Evolutionary conservation across 2,329 filamentous ascomycete genomes (phyloP).

Genomic region (Cytospora piceicola): DNA sequence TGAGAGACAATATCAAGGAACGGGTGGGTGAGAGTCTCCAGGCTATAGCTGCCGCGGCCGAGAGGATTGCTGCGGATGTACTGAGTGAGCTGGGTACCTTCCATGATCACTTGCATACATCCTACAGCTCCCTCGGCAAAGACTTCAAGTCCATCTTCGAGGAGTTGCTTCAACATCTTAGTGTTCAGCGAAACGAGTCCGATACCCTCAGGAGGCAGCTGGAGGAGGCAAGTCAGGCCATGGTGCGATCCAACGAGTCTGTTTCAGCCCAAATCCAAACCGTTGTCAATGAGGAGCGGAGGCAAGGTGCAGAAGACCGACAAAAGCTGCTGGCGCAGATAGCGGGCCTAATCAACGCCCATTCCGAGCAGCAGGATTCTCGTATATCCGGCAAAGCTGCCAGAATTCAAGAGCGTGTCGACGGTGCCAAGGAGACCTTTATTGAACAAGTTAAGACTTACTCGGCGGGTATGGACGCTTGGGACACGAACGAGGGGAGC

Average conservation of each 20-base stretch:
- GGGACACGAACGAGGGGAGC: slow-evolving; percentile 70
- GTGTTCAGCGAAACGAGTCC: slow-evolving; percentile 76
- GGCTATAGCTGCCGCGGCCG: slow-evolving; percentile 80
- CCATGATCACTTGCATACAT: slow-evolving; percentile 78
- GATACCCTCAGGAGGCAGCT: slow-evolving; percentile 74
- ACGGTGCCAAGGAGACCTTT: slow-evolving; percentile 65
- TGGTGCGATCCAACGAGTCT: slow-evolving; percentile 69
- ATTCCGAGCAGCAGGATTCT: slow-evolving; percentile 72
- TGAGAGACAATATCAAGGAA: slow-evolving; percentile 85
- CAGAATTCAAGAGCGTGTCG: slow-evolving; percentile 66
- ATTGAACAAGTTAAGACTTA: slow-evolving; percentile 69
- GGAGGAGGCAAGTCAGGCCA: slow-evolving; percentile 67
- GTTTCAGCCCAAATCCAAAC: slow-evolving; percentile 70
- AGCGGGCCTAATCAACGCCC: slow-evolving; percentile 72
- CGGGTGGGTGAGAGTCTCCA: slow-evolving; percentile 84
- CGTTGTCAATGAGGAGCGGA: slow-evolving; percentile 75
- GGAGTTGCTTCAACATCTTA: slow-evolving; percentile 73
- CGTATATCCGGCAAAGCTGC: slow-evolving; percentile 69
- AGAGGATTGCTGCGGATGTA: slow-evolving; percentile 87
- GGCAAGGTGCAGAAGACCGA: slow-evolving; percentile 73
- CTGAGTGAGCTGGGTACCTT: slow-evolving; percentile 84
- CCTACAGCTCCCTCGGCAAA: slow-evolving; percentile 80
- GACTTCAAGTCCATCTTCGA: slow-evolving; percentile 90
- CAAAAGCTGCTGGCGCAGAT: slow-evolving; percentile 77
- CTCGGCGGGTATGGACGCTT: slow-evolving; percentile 71